These are phyloP conservation scores for Sphagnum tenellum DNA, from an alignment of 225 moss, liverwort and hornwort genomes.

Conservation along the genomic window DNA sequence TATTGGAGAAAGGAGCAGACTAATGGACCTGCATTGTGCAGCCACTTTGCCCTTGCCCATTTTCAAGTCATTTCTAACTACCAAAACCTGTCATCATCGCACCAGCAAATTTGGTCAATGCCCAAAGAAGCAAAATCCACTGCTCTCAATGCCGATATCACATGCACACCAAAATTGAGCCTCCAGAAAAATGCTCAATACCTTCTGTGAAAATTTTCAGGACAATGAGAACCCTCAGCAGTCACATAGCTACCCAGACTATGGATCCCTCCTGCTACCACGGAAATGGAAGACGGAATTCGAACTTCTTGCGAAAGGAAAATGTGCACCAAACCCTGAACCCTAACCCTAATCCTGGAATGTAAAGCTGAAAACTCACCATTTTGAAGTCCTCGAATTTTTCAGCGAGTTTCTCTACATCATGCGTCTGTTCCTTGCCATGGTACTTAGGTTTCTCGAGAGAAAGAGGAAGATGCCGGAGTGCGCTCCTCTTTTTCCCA, in stretches of 20 bases:
- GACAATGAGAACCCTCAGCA: too few relatives aligned
- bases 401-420: slow-evolving; percentile 77
- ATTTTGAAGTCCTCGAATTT: slow-evolving; percentile 80
- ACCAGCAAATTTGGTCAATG: too few relatives aligned
- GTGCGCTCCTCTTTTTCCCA: slow-evolving; percentile 32
- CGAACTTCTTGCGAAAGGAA: too few relatives aligned
- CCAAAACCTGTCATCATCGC: slow-evolving; percentile 42
- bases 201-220: too few relatives aligned
- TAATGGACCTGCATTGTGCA: slow-evolving; percentile 69
- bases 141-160: too few relatives aligned
- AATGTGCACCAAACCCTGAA: too few relatives aligned
- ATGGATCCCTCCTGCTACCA: too few relatives aligned
- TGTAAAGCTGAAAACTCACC: slow-evolving; percentile 21
- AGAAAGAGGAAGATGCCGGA: slow-evolving; percentile 16
- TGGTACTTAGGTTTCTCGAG: slow-evolving; percentile 2
- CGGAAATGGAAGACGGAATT: too few relatives aligned
- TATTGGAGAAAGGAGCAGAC: neutral
- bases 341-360: neutral
- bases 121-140: too few relatives aligned
- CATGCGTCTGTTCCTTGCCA: slow-evolving; percentile 39
- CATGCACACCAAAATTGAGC: too few relatives aligned
- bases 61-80: slow-evolving; percentile 80
- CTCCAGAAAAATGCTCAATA: too few relatives aligned
- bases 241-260: too few relatives aligned
- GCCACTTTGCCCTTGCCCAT: slow-evolving; percentile 98